Base-by-base conservation (phyloP, 2,329 filamentous ascomycete species). In the Aspergillus arachidicola region DNA sequence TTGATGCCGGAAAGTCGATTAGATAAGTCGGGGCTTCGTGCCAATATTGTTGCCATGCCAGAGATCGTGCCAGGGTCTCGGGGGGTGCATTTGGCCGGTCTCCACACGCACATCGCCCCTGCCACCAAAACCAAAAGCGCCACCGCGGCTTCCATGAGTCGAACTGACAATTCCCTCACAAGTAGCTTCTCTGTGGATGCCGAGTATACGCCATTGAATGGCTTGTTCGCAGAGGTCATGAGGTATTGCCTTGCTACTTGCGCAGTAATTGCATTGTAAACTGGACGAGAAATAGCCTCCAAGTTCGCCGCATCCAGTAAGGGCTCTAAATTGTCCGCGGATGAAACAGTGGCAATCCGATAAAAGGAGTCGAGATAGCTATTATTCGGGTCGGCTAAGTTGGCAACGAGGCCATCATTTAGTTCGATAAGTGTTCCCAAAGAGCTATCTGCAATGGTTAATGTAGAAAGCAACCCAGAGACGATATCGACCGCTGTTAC, bases 1-100 rank as follows among this genome's bases (percentile, higher is more conserved):
- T 45, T 58, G 45, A 60, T 23, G 21, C 58, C 62, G 1, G 28
- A 21, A 6, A 64, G 45, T 14, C 21, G 43, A 4, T 38, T 9
- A 1, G 62, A 57, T 14, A 64, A n/a, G 2, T 28, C 23, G 1
- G 58, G 48, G 14, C 62, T 64, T 11, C 58, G 45, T 16, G 43
- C 41, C 3, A 64, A 34, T 23, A 61, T 58, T 19, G 36, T 58
- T 51, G 59, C 59, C 32, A 61, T n/a, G 11, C 58, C 62, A 21
- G 59, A 55, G 9, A 64, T 64, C 1, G 58, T 64, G 6, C 58
- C 58, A 19, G 62, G 62, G 34, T 64, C 62, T n/a, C 62, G 43
- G 36, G 62, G 48, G 6, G 62, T 64, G 36, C 30, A 58, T 9
- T 38, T 45, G 14, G 56, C 54, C 5, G 62, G 62, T 26, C 62